These are phyloP conservation scores for Atalantia buxifolia DNA, from an alignment of 345 rosid species.

Conservation along the genomic window DNA sequence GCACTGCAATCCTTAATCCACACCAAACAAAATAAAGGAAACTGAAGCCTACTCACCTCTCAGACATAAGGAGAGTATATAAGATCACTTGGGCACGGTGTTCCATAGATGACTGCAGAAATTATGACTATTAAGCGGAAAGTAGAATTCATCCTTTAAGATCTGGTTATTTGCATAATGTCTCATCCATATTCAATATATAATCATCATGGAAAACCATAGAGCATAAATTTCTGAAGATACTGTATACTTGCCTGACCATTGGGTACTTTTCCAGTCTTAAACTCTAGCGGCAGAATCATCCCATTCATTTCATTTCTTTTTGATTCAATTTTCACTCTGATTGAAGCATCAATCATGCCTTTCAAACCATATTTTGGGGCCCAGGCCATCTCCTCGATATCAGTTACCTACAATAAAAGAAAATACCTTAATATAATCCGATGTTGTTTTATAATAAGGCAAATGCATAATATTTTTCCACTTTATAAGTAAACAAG, in stretches of 20 bases:
- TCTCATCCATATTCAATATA: slow-evolving; percentile 13
- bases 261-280: slow-evolving; percentile 75
- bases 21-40: slow-evolving; percentile 4
- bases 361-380: slow-evolving; percentile 97
- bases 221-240: slow-evolving; percentile 5
- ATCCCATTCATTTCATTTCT: slow-evolving; percentile 43
- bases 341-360: slow-evolving; percentile 89
- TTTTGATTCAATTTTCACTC: slow-evolving; percentile 55
- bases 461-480: not conserved
- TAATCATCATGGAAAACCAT: not conserved
- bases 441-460: not conserved
- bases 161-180: slow-evolving; percentile 5
- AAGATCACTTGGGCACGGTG: slow-evolving; percentile 95
- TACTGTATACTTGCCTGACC: slow-evolving; percentile 67
- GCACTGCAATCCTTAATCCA: not conserved
- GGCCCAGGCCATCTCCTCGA: slow-evolving; percentile 99
- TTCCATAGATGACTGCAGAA: slow-evolving; percentile 79
- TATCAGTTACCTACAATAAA: slow-evolving; percentile 72
- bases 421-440: not conserved
- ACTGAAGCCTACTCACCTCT: slow-evolving; percentile 49
- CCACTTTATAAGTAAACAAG: not conserved
- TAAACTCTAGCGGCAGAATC: slow-evolving; percentile 90
- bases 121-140: slow-evolving; percentile 7
- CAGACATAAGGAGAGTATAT: slow-evolving; percentile 97
- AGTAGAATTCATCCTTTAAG: slow-evolving; percentile 12